A percentile compares a stretch with the other conserved stretches of the same genome.
phyloP scores from a whole-genome alignment of 2,329 filamentous ascomycete genomes.

The Gnomoniopsis smithogilvyi region DNA sequence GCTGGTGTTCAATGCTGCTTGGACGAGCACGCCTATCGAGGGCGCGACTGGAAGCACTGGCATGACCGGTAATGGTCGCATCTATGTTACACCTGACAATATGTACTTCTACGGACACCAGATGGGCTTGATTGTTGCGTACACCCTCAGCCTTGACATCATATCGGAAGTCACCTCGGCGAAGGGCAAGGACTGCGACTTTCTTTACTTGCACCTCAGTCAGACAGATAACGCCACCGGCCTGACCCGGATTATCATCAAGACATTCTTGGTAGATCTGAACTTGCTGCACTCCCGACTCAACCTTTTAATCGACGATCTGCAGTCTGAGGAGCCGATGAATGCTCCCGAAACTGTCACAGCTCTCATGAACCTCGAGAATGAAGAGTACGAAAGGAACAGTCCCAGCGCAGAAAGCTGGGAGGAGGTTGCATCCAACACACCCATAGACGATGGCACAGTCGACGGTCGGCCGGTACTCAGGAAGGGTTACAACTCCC shows the following conservation, averaged over 20 bases:
- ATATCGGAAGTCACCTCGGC: slow-evolving; percentile 89
- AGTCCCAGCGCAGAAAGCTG: slow-evolving; percentile 84
- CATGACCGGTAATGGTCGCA: slow-evolving; percentile 67
- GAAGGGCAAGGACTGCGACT: slow-evolving; percentile 88
- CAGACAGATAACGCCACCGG: slow-evolving; percentile 61
- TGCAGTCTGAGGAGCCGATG: slow-evolving; percentile 68
- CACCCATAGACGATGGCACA: slow-evolving; percentile 58
- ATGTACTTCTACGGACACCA: slow-evolving; percentile 98
- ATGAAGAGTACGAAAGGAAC: slow-evolving; percentile 52
- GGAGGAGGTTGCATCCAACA: slow-evolving; percentile 71
- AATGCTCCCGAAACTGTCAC: slow-evolving; percentile 68
- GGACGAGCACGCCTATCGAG: slow-evolving; percentile 55
- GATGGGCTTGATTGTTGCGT: slow-evolving; percentile 84
- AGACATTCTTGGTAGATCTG: slow-evolving; percentile 88
- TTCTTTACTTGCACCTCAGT: slow-evolving; percentile 76
- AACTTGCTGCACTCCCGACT: slow-evolving; percentile 77
- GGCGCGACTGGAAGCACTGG: slow-evolving; percentile 37
- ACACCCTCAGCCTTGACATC: slow-evolving; percentile 68
- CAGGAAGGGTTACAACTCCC: slow-evolving; percentile 34
- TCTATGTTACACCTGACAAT: slow-evolving; percentile 82
- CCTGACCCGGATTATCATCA: slow-evolving; percentile 77
- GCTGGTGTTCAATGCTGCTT: slow-evolving; percentile 88
- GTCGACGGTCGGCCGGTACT: slow-evolving; percentile 35
- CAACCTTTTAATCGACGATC: slow-evolving; percentile 80
- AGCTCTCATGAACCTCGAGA: slow-evolving; percentile 72